Evolutionary conservation across 192 early-diverging fungal species (phyloP), one percentile per base, ranked within the genome.

Genomic region (Gigaspora rosea): DNA sequence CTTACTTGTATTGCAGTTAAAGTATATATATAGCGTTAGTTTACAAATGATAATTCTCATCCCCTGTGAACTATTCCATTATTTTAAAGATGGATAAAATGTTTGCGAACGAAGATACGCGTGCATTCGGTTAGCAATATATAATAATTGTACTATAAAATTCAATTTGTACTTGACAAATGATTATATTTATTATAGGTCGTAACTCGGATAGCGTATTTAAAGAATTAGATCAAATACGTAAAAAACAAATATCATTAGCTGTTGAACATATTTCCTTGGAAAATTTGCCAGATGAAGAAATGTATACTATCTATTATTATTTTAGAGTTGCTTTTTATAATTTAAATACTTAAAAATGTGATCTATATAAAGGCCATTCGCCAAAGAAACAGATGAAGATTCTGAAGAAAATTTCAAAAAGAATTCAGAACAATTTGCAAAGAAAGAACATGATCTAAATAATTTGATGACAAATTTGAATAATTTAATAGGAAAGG

Each of bases 201-300:
- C 18, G 58, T 9, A 78, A 78, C 61, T 78, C 77, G 11, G 77
- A 78, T 52, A 65, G 22, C 51, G 61, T 78, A 33, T 78, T 78
- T 51, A 74, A 78, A 78, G 77, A 78, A 16, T 65, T 78, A 16
- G 70, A 78, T 63, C 50, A 61, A 35, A 78, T 78, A 52, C 69
- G 57, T 20, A 61, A 27, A 22, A 78, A 78, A 63, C 77, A 78
- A 49, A 73, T 78, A 27, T 13, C 41, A 9, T 63, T 78, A 22
- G 77, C 77, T 15, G 16, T 51, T 73, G 51, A 78, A 20, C 77
- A 78, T 71, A 62, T 74, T 11, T 50, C 69, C 12, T 71, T 78
- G 56, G 77, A 78, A 46, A 73, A 58, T 15, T 49, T 71, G 8
- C 69, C 70, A 46, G 59, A 78, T 16, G 57, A 78, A 50, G 77